A percentile compares a stretch with the other conserved stretches of the same genome.
Evolutionary conservation across 2,329 filamentous ascomycete species (phyloP).

Genomic region (Cordyceps javanica): DNA sequence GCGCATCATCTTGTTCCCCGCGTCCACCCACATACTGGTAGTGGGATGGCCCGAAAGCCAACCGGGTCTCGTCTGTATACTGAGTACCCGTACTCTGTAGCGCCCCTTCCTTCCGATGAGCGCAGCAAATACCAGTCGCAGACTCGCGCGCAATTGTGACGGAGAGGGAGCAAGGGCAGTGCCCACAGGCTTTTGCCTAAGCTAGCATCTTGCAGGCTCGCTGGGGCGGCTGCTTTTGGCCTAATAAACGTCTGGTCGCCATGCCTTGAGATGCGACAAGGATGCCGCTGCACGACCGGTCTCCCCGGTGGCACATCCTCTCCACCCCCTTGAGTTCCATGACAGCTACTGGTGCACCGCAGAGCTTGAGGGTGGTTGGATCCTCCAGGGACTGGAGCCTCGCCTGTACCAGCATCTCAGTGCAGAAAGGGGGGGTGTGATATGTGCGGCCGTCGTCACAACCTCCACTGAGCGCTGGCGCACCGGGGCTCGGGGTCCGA

Average conservation of each 20-base stretch:
- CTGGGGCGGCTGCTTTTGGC: neutral
- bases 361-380: constrained; percentile 4
- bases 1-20: neutral
- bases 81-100: neutral
- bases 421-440: neutral
- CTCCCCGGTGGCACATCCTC: constrained; percentile 13
- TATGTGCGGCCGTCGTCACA: neutral
- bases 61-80: neutral
- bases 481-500: neutral
- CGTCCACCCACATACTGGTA: neutral
- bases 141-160: neutral
- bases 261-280: constrained; percentile 9
- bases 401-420: neutral
- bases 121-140: constrained; percentile 1
- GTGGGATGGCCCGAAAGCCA: neutral
- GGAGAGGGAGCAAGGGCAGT: neutral
- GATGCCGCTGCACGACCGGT: constrained; percentile 8
- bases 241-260: neutral
- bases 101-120: constrained; percentile 1
- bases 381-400: constrained; percentile 5
- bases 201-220: constrained; percentile 4
- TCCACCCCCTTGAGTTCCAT: constrained; percentile 1
- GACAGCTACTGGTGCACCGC: constrained; percentile 1
- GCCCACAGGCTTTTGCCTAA: constrained; percentile 5
- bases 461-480: neutral